Evolutionary conservation across 352 stramenopile species (phyloP).

Genomic region (Plasmopara muralis): DNA sequence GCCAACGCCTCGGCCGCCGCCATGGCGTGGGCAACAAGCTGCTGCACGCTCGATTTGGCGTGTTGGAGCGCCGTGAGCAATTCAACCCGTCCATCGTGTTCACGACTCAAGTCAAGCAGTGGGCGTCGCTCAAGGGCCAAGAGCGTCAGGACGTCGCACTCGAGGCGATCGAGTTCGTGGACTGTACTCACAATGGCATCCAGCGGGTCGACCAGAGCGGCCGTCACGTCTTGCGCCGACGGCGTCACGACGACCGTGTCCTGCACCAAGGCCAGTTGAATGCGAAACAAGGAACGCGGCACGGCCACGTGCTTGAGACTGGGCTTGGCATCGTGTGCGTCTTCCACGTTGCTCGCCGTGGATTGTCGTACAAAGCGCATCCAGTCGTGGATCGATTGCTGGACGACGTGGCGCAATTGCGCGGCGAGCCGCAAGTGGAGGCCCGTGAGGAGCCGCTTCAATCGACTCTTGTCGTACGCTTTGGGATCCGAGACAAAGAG

Average conservation of each 20-base stretch:
- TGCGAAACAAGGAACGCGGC: constrained; percentile 69
- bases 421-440: constrained; percentile 82
- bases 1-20: constrained; percentile 55
- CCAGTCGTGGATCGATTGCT: constrained; percentile 51
- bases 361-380: constrained; percentile 41
- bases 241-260: constrained; percentile 54
- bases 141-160: constrained; percentile 88
- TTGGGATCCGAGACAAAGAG: constrained; percentile 85
- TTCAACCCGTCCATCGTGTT: constrained; percentile 27
- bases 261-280: constrained; percentile 54
- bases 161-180: constrained; percentile 77
- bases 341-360: constrained; percentile 1
- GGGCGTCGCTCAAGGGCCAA: constrained; percentile 59
- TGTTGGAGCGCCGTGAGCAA: constrained; percentile 37
- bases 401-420: constrained; percentile 74
- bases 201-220: constrained; percentile 69
- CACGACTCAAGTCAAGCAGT: constrained; percentile 48
- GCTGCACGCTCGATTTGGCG: constrained; percentile 49
- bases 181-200: constrained; percentile 72
- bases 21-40: constrained; percentile 61
- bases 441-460: constrained; percentile 77
- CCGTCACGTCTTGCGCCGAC: constrained; percentile 60
- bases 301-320: constrained; percentile 10
- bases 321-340: too few species aligned
- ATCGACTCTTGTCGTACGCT: constrained; percentile 42